phyloP scores from a whole-genome alignment of 2,329 filamentous ascomycete genomes.

The Sordariomycetes sp. region DNA sequence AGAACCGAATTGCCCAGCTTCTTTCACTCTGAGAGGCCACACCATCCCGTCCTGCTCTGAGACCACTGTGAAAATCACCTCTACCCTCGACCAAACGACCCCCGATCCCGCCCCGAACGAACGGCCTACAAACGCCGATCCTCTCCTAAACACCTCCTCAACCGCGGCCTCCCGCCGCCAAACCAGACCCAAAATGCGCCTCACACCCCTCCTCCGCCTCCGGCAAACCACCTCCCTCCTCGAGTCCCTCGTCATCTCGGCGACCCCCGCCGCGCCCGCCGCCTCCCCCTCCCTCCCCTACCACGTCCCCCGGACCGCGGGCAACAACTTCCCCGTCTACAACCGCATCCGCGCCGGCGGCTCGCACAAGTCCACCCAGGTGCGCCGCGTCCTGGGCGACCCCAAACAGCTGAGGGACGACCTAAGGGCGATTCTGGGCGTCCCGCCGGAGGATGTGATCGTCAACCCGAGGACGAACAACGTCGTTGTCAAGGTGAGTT shows the following conservation, averaged over 20 bases:
- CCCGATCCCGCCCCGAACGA: too few relatives aligned
- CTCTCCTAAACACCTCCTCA: background rate
- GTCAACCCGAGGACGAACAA: conserved; percentile 57
- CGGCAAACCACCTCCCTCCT: conserved; percentile 6
- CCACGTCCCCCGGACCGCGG: conserved; percentile 60
- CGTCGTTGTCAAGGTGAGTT: conserved; percentile 59
- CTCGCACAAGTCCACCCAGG: conserved; percentile 59
- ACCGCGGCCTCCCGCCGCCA: background rate
- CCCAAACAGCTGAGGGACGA: conserved; percentile 51
- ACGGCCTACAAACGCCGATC: too few relatives aligned
- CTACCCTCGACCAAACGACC: too few relatives aligned
- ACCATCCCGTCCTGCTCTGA: background rate
- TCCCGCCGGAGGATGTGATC: conserved; percentile 42
- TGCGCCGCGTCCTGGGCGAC: conserved; percentile 76
- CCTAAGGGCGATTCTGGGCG: conserved; percentile 36
- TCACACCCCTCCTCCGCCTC: conserved; percentile 3
- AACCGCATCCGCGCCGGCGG: conserved; percentile 62
- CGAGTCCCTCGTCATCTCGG: conserved; percentile 9
- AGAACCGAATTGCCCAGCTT: background rate
- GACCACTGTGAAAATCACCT: too few relatives aligned
- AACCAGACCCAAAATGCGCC: conserved; percentile 1
- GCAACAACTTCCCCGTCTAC: conserved; percentile 69
- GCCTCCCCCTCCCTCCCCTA: conserved; percentile 62
- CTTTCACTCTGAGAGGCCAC: background rate
- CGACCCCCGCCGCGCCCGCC: conserved; percentile 16